Evolutionary conservation across 768 basidiomycete species (phyloP).

Genomic region (Suillus paluster): DNA sequence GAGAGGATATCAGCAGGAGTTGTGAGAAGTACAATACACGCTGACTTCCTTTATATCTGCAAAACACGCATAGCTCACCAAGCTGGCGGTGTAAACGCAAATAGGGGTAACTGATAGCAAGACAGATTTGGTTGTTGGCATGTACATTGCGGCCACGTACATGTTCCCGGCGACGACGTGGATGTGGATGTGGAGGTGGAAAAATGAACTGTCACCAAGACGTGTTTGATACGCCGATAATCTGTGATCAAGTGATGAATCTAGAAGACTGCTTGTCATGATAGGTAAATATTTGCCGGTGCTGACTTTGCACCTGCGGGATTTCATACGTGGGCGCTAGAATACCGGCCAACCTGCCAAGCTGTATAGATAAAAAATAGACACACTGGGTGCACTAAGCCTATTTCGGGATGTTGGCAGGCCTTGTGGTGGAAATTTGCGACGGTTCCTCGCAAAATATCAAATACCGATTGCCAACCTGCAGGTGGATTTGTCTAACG

Average conservation of each 20-base stretch:
- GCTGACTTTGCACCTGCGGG: background rate
- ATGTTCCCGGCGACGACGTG: background rate
- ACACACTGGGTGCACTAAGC: background rate
- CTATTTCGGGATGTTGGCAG: background rate
- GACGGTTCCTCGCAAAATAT: background rate
- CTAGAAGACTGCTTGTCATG: background rate
- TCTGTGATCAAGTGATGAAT: background rate
- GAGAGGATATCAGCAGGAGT: background rate
- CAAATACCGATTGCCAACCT: background rate
- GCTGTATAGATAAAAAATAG: background rate
- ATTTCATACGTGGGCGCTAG: background rate
- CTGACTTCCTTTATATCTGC: background rate
- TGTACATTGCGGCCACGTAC: background rate
- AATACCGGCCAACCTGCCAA: background rate
- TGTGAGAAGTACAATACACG: background rate
- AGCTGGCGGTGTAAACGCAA: background rate
- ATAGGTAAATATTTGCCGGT: background rate
- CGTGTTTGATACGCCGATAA: background rate
- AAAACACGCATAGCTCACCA: no score
- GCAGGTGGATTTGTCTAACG: background rate
- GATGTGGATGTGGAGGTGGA: background rate
- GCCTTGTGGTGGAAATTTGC: background rate
- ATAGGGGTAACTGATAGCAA: background rate
- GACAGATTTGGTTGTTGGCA: background rate
- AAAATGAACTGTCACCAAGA: background rate